phyloP scores from a whole-genome alignment of 1,284 basidiomycete species.

The Veloboletus limbatus region DNA sequence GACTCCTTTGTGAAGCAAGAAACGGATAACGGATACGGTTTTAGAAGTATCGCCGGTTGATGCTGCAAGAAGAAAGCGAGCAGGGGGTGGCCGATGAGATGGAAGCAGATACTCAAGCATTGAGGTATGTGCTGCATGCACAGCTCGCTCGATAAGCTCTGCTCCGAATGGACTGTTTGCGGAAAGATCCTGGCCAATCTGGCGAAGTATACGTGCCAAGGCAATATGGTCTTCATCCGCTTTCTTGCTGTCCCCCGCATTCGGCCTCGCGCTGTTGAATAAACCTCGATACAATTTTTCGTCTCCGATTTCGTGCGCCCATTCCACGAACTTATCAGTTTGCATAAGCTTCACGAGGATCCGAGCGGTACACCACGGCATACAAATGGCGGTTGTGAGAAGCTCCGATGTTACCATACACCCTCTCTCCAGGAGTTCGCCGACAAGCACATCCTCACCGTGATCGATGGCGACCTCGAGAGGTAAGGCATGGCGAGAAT shows the following conservation, averaged over 20 bases:
- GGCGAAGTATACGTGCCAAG: not conserved
- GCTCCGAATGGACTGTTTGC: not conserved
- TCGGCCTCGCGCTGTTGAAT: constrained; percentile 5
- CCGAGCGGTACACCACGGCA: constrained; percentile 4
- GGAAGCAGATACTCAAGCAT: constrained; percentile 2
- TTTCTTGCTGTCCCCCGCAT: not conserved
- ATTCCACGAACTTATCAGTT: not conserved
- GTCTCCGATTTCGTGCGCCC: too few species aligned
- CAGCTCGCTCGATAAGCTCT: not conserved
- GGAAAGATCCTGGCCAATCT: not conserved
- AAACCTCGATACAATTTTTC: not conserved
- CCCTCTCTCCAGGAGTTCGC: not conserved
- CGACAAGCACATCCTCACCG: not conserved
- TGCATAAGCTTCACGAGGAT: not conserved
- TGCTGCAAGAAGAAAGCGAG: not conserved
- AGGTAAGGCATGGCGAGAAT: not conserved
- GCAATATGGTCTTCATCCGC: not conserved
- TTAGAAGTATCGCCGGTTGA: not conserved
- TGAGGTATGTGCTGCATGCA: not conserved
- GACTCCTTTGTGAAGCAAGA: not conserved
- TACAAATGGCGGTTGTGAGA: not conserved
- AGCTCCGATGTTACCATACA: not conserved
- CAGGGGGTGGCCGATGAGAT: not conserved
- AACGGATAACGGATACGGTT: not conserved
- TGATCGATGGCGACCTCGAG: constrained; percentile 3